Evolutionary conservation across 306 rosid genomes (phyloP).

Genomic region (Cicer cuneatum): DNA sequence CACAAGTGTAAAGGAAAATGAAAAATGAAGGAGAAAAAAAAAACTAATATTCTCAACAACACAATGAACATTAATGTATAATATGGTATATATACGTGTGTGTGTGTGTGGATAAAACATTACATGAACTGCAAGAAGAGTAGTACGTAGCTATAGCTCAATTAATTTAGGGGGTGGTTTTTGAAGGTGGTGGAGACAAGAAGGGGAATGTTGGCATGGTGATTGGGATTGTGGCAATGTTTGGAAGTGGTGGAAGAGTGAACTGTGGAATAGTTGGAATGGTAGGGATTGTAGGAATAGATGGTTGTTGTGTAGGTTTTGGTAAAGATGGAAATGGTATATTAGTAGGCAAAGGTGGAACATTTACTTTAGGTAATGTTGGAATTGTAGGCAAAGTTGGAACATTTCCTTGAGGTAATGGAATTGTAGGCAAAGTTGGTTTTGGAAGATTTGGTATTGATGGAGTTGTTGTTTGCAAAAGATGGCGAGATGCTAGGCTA

Average conservation of each 20-base stretch:
- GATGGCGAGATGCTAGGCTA: conserved; percentile 40
- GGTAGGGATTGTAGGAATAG: conserved; percentile 36
- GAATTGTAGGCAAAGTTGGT: conserved; percentile 15
- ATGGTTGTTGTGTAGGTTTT: conserved; percentile 11
- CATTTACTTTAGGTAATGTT: conserved; percentile 31
- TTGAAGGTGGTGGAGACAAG: conserved; percentile 57
- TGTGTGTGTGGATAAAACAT: background rate
- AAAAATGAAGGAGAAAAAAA: background rate
- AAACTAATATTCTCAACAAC: background rate
- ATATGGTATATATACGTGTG: background rate
- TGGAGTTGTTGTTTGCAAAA: conserved; percentile 29
- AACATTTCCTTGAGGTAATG: no score
- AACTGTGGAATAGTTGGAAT: conserved; percentile 31
- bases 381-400: conserved; percentile 33
- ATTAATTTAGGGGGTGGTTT: conserved; percentile 42
- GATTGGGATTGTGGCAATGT: conserved; percentile 16
- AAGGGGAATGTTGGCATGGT: conserved; percentile 44
- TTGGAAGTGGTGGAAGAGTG: conserved; percentile 46
- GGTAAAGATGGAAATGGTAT: conserved; percentile 40
- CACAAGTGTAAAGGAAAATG: background rate
- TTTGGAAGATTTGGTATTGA: conserved; percentile 32
- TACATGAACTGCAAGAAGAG: background rate
- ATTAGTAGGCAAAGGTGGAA: conserved; percentile 45
- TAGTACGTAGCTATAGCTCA: background rate
- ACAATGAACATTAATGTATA: background rate